These are phyloP conservation scores for Delonix regia DNA, from an alignment of 306 rosid species.

Conservation along the genomic window DNA sequence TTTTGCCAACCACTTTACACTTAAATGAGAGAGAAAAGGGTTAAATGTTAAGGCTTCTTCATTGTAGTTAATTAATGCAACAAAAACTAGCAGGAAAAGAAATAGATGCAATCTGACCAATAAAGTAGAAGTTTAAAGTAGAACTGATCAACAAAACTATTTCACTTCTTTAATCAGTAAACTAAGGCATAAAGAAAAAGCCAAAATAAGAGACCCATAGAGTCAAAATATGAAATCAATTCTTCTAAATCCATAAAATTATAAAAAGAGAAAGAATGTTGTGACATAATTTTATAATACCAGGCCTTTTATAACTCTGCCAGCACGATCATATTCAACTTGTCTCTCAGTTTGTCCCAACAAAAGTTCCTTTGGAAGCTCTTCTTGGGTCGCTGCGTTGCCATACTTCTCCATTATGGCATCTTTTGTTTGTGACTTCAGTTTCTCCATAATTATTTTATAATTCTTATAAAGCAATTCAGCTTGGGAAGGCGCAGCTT, in stretches of 20 bases:
- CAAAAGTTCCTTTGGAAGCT: conserved; percentile 67
- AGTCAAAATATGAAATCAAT: no score
- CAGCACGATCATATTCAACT: conserved; percentile 68
- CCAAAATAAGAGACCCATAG: background rate
- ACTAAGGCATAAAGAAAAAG: background rate
- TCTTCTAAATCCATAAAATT: no score
- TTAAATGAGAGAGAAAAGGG: background rate
- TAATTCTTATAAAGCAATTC: conserved; percentile 64
- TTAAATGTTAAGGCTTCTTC: background rate
- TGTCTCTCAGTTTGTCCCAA: conserved; percentile 67
- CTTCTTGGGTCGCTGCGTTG: conserved; percentile 57
- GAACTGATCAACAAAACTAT: background rate
- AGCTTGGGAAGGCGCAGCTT: conserved; percentile 78
- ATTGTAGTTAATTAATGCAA: background rate
- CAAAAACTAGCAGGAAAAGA: background rate
- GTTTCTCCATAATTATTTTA: conserved; percentile 57
- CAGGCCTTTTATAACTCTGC: conserved; percentile 61
- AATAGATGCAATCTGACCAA: background rate
- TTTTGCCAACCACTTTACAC: background rate
- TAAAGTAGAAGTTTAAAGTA: no score
- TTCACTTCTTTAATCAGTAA: background rate
- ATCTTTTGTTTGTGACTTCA: conserved; percentile 60
- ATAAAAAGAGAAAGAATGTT: no score
- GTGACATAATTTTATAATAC: conserved; percentile 40
- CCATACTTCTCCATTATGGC: conserved; percentile 67